Base-by-base conservation (phyloP, 2,329 filamentous ascomycete species). In the Aspergillus neotritici region DNA sequence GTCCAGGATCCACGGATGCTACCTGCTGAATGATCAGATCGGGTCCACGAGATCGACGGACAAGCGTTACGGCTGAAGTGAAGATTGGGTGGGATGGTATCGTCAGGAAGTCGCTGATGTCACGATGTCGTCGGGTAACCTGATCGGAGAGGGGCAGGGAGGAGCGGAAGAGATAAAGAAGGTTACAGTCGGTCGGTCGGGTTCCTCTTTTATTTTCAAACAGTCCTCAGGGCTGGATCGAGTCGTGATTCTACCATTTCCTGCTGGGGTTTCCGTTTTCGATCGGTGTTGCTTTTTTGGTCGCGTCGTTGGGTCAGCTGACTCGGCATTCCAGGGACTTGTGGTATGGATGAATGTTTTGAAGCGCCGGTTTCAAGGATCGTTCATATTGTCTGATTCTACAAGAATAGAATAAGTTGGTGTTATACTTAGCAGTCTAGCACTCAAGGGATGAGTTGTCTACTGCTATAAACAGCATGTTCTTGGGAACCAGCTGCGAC, bases 1-100 rank as follows among this genome's bases (percentile, higher is more conserved):
- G 49, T 29, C 38, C 45, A 42, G 7, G 51, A 53, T 50, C 53
- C 50, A 47, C 43, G 51, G 46, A 49, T 50, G 39, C 42, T 30
- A 36, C 33, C 34, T 34, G 40, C 31, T 43, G 36, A 34, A 39
- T 21, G 35, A 14, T 29, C 35, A 21, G 35, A 37, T 37, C 17
- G 13, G 29, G 21, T 28, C 10, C 13, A 9, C 12, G 29, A 17
- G n/a, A 6, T n/a, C 4, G n/a, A 25, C 40, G 25, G 30, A 31
- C 29, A 10, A 34, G 16, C 28, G 14, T 31, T 31, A n/a, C 17
- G 34, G 34, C 12, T 36, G 13, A 36, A n/a, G n/a, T n/a, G 34
- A 36, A 4, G 5, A 39, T 13, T 37, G 33, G 31, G 31, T n/a
- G 32, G 33, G 29, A 31, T 25, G 21, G 34, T n/a, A 25, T 39